These are phyloP conservation scores for Astragalus glycyphyllos DNA, from an alignment of 306 rosid genomes.

Conservation along the genomic window DNA sequence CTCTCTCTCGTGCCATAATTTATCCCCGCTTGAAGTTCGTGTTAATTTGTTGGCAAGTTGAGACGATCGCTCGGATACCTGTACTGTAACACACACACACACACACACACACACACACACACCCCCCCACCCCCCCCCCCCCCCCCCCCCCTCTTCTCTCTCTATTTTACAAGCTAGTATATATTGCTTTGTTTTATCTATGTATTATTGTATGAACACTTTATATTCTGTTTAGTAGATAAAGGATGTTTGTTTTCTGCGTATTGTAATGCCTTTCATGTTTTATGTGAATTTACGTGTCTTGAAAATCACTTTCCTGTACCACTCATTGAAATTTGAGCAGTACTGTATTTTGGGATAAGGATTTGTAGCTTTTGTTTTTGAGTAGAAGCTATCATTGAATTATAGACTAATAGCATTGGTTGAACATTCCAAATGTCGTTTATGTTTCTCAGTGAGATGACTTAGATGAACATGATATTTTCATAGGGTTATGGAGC, in stretches of 20 bases:
- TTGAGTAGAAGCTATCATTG: conserved; percentile 28
- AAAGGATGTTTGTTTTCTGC: not conserved
- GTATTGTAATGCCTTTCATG: conserved; percentile 9
- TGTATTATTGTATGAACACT: not conserved
- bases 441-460: conserved; percentile 12
- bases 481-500: conserved; percentile 84
- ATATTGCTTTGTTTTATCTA: not conserved
- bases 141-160: not conserved
- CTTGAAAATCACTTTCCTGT: not conserved
- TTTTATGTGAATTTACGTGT: not conserved
- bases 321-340: conserved; percentile 10
- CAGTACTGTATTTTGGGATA: conserved; percentile 30
- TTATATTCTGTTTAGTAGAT: not conserved
- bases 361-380: not conserved
- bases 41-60: conserved; percentile 20
- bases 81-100: no score
- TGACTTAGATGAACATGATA: conserved; percentile 43
- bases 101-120: no score
- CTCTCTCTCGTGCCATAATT: not conserved
- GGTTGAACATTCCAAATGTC: not conserved
- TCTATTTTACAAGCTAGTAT: not conserved
- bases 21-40: not conserved
- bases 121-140: not conserved
- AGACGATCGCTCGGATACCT: conserved; percentile 7
- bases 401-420: not conserved